Evolutionary conservation across 148 eudicot genomes (phyloP), one percentile per base, ranked within the genome.

Genomic region (Bassia scoparia): DNA sequence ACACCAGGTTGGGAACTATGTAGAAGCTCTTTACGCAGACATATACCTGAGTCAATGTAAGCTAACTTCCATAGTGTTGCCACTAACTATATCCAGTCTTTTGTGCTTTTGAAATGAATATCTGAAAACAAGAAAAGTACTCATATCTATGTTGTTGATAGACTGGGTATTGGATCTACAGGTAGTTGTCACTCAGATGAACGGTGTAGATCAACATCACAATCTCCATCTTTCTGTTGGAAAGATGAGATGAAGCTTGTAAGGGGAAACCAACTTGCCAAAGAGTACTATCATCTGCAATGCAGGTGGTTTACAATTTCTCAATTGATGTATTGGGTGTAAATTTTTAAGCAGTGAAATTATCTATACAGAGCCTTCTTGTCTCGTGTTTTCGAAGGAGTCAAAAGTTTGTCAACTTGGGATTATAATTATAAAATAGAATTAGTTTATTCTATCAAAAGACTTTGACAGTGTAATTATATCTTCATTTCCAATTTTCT

Each of bases 1-100:
- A 96, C 99, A 81, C 88, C 99, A 37, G 99, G 99, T 74, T 96
- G 83, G 99, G 99, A 70, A 96, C 89, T 96, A 92, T 71, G 97
- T 92, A 64, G 99, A 96, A 87, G 93, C 99, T 70, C 86, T 96
- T 83, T 90, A 73, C 87, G 86, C 26, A 85, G 94, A 73, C 96
- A 90, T 76, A 96, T 66, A 92, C 89, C 0, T 96, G 87, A 70
- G 92, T 96, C 61, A 96, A 90, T 75, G 99, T 96, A 85, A 64
- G 93, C 73, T 54, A 62, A 35, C 13, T 43, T 30, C 35, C 6
- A 7, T 41, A 29, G 44, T 38, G 49, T 46, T 29, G 34, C 53
- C 31, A 9, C 61, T 54, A 27, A 34, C 37, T 53, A 5, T 23
- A 4, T 61, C 43, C 17, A 21, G 26, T 6, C n/a, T 14, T 24